These are phyloP conservation scores for Evansstolkia leycettana DNA, from an alignment of 495 filamentous ascomycete genomes.

Conservation along the genomic window DNA sequence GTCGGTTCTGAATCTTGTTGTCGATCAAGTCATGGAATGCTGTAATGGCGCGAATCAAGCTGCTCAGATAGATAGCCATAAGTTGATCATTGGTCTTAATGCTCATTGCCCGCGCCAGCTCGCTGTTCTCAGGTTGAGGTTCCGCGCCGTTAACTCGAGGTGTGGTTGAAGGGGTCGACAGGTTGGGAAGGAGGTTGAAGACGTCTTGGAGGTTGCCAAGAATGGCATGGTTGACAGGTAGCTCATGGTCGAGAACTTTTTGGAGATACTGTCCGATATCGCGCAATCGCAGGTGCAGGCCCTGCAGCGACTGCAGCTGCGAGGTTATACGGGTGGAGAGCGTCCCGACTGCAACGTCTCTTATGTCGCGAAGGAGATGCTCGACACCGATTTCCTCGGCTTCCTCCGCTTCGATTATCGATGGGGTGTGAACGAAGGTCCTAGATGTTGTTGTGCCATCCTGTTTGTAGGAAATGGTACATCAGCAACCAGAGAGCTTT, in stretches of 20 bases:
- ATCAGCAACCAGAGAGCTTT: no score
- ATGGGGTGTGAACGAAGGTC: conserved; percentile 98
- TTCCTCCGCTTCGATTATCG: conserved; percentile 97
- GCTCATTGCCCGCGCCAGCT: conserved; percentile 88
- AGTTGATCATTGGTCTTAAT: conserved; percentile 98
- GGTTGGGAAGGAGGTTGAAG: conserved; percentile 95
- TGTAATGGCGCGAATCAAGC: conserved; percentile 92
- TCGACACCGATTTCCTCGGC: conserved; percentile 98
- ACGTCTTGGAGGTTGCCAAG: conserved; percentile 96
- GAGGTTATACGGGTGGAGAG: conserved; percentile 95
- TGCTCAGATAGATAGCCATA: conserved; percentile 94
- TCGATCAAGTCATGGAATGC: conserved; percentile 99
- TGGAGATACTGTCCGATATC: conserved; percentile 94
- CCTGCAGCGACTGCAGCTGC: conserved; percentile 94
- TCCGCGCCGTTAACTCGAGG: conserved; percentile 34
- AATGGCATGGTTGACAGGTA: conserved; percentile 95
- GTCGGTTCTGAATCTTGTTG: conserved; percentile 98
- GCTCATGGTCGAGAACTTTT: conserved; percentile 82
- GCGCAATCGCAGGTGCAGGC: conserved; percentile 84
- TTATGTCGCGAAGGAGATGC: conserved; percentile 91
- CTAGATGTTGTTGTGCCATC: conserved; percentile 95
- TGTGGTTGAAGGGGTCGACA: conserved; percentile 65
- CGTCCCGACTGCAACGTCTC: conserved; percentile 96
- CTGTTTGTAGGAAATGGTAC: conserved; percentile 28
- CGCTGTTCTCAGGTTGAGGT: conserved; percentile 51